Conservation (phyloP, 2,329 filamentous ascomycete species). For the Fusarium pseudograminearum region DNA sequence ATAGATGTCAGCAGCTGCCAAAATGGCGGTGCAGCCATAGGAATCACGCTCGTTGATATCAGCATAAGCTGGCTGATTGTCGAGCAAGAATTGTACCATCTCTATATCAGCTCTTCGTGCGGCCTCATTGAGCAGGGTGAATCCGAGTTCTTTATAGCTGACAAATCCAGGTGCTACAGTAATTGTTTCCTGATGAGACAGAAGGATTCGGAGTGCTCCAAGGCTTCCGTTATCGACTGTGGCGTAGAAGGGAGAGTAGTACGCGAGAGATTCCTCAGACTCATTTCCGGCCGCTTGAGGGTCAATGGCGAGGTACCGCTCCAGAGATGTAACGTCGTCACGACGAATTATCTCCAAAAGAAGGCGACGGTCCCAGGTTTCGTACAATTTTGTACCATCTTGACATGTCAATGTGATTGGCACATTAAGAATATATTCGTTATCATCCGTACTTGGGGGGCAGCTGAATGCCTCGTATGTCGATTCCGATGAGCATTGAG, state of each 20-base stretch:
- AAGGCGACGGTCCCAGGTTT: fast-evolving
- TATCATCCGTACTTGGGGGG: too few relatives aligned
- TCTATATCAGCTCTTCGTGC: background rate
- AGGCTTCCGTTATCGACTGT: background rate
- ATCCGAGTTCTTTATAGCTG: background rate
- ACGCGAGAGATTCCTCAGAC: background rate
- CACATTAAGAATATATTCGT: too few relatives aligned
- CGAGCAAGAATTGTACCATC: background rate
- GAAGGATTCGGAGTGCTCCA: background rate
- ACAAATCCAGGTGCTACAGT: background rate
- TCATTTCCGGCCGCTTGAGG: background rate
- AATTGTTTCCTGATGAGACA: background rate
- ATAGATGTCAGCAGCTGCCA: background rate
- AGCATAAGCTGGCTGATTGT: background rate
- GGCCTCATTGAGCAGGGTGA: background rate
- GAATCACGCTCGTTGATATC: background rate
- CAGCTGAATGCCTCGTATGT: fast-evolving
- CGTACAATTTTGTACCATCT: background rate
- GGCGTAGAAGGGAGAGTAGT: fast-evolving
- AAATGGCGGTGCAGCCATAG: fast-evolving
- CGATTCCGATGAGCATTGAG: too few relatives aligned
- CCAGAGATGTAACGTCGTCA: background rate
- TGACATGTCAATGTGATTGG: too few relatives aligned
- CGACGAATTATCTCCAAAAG: background rate
- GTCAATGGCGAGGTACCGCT: background rate